Conservation (phyloP, 768 basidiomycete genomes). For the Tricholoma furcatifolium region DNA sequence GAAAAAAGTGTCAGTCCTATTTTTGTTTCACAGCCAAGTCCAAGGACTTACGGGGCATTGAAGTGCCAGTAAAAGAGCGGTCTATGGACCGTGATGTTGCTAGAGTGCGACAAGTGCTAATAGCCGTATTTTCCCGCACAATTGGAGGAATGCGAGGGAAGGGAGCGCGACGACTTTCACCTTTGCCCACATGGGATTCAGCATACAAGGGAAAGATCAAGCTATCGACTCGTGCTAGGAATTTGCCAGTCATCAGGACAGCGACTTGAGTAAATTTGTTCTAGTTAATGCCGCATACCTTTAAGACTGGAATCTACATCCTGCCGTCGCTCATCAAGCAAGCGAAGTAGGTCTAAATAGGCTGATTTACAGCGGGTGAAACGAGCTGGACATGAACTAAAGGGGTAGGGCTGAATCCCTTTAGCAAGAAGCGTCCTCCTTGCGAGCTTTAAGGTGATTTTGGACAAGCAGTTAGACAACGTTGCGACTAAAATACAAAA, state of each 20-base stretch:
- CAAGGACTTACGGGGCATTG: conserved; percentile 36
- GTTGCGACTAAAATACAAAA: conserved; percentile 10
- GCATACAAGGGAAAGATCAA: conserved; percentile 35
- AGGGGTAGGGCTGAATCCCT: conserved; percentile 43
- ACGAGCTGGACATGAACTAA: conserved; percentile 41
- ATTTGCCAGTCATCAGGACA: not conserved
- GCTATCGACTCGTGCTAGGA: conserved; percentile 29
- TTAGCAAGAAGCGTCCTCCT: conserved; percentile 42
- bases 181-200: conserved; percentile 22
- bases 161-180: conserved; percentile 6
- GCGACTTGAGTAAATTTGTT: conserved; percentile 1
- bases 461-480: conserved; percentile 5
- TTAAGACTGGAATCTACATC: conserved; percentile 29
- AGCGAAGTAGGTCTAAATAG: conserved; percentile 48
- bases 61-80: conserved; percentile 19
- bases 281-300: conserved; percentile 26
- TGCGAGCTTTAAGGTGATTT: conserved; percentile 35
- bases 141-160: not conserved
- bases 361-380: conserved; percentile 42
- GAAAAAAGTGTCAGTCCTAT: conserved; percentile 10
- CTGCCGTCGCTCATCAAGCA: conserved; percentile 35
- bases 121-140: too few species aligned
- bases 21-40: not conserved
- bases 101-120: conserved; percentile 10
- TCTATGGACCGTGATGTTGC: conserved; percentile 12